These are phyloP conservation scores for Sordaria brevicollis DNA, from an alignment of 495 filamentous ascomycete species.

Conservation along the genomic window DNA sequence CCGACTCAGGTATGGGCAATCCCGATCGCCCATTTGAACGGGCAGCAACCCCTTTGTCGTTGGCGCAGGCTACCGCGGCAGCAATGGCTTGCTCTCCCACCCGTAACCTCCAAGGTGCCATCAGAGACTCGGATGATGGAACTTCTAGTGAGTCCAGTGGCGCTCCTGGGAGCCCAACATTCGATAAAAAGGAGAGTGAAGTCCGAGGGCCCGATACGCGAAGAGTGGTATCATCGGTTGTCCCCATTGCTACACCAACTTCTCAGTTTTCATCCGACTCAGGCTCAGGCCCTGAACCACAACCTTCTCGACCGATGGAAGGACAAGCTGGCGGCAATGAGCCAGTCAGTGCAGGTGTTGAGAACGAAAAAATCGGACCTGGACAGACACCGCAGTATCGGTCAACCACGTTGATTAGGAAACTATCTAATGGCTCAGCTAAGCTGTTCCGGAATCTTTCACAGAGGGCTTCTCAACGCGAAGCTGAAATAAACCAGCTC, in stretches of 20 bases:
- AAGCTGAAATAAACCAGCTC: slow-evolving; percentile 5
- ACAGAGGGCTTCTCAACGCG: slow-evolving; percentile 16
- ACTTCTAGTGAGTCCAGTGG: neutral
- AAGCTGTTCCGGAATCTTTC: slow-evolving; percentile 38
- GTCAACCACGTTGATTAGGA: slow-evolving; percentile 21
- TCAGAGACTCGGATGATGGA: neutral
- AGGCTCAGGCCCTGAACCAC: slow-evolving; percentile 13
- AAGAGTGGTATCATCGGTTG: neutral
- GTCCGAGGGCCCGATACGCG: neutral
- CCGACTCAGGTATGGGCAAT: slow-evolving; percentile 21
- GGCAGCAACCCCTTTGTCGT: slow-evolving; percentile 7
- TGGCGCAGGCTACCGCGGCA: slow-evolving; percentile 16
- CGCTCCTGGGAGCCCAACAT: neutral
- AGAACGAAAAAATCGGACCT: slow-evolving; percentile 14
- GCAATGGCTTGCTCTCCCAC: slow-evolving; percentile 11
- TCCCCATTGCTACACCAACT: neutral
- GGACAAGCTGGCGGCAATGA: slow-evolving; percentile 32
- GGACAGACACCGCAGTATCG: neutral
- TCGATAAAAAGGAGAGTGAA: neutral
- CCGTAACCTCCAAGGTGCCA: neutral
- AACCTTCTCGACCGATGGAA: slow-evolving; percentile 25
- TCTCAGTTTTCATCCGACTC: neutral
- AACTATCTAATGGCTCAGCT: slow-evolving; percentile 37
- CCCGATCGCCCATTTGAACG: slow-evolving; percentile 9
- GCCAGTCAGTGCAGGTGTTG: slow-evolving; percentile 48